phyloP scores from a whole-genome alignment of 805 yeast species.

The Maudiozyma bulderi region DNA sequence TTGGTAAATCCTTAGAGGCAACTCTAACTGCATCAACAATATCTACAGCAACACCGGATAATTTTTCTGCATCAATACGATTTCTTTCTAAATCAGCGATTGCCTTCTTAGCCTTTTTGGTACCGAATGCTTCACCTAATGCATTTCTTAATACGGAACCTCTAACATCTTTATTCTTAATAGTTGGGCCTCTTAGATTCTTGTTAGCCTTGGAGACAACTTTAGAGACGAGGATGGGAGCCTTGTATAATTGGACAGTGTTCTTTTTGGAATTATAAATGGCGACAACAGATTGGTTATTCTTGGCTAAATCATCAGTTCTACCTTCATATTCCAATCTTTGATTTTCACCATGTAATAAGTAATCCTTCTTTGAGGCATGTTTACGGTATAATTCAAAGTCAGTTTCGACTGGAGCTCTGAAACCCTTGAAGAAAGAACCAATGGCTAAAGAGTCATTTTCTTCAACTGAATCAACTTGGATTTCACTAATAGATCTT shows the following conservation, averaged over 20 bases:
- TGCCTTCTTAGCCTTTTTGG: constrained; percentile 90
- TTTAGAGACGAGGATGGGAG: constrained; percentile 53
- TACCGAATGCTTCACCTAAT: constrained; percentile 94
- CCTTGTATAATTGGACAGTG: constrained; percentile 52
- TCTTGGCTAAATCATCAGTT: constrained; percentile 30
- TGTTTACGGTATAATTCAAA: constrained; percentile 54
- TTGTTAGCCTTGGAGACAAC: constrained; percentile 56
- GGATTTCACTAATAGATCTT: constrained; percentile 11
- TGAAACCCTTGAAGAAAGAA: constrained; percentile 71
- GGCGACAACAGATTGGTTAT: constrained; percentile 57
- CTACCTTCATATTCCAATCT: constrained; percentile 65
- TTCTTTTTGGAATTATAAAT: constrained; percentile 62
- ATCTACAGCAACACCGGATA: constrained; percentile 65
- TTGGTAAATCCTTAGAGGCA: constrained; percentile 64
- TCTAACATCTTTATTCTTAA: constrained; percentile 44
- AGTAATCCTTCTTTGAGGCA: constrained; percentile 28
- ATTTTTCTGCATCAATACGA: constrained; percentile 73
- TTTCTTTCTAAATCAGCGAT: constrained; percentile 73
- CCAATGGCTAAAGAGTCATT: constrained; percentile 49
- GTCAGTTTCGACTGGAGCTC: constrained; percentile 45
- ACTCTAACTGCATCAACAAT: constrained; percentile 72
- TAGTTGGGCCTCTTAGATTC: constrained; percentile 48
- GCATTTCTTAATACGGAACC: constrained; percentile 60
- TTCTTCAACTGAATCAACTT: constrained; percentile 33
- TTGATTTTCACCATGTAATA: constrained; percentile 72